Evolutionary conservation across 1,284 basidiomycete genomes (phyloP), one percentile per base, ranked within the genome.

Genomic region (Apiotrichum montevideense): DNA sequence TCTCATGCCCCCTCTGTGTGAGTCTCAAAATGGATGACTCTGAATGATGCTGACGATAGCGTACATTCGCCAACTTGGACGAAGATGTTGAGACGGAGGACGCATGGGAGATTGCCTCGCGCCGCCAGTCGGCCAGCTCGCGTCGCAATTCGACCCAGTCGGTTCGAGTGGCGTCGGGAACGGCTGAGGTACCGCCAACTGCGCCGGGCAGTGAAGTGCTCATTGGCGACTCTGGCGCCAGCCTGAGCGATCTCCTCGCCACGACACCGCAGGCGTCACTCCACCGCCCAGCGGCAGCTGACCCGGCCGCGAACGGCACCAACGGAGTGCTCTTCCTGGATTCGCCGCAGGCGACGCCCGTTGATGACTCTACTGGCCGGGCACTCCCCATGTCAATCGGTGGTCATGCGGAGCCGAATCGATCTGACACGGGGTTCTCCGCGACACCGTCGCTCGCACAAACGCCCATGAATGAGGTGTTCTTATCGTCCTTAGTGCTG

Each of bases 61-160:
- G 89, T 46, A 90, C 89, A 0, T 96, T 90, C 71, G 92, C 92
- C 10, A 90, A 98, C 71, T 82, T 98, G 11, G 93, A 98, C 53
- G 93, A 94, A 58, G 95, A 98, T 71, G 93, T 98, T 41, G 94
- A 98, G 73, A 80, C 90, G 0, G 83, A 84, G 54, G 78, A 77
- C 51, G 75, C 74, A 9, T 75, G 69, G 67, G 76, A 76, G 43
- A 64, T 72, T n/a, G 74, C 74, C 0, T 74, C 75, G 15, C 54
- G 75, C 51, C 60, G 75, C 40, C 67, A 66, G 37, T 72, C 71
- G 7, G 59, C 71, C 58, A 67, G 69, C n/a, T 72, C 70, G 3
- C 69, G 72, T 2, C 59, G 65, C 59, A 61, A 66, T 9, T 73
- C 71, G 21, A 67, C 66, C 47, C 68, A 71, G 55, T 73, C 73